Evolutionary conservation across 768 basidiomycete genomes (phyloP).

Genomic region (Kwoniella sp.): DNA sequence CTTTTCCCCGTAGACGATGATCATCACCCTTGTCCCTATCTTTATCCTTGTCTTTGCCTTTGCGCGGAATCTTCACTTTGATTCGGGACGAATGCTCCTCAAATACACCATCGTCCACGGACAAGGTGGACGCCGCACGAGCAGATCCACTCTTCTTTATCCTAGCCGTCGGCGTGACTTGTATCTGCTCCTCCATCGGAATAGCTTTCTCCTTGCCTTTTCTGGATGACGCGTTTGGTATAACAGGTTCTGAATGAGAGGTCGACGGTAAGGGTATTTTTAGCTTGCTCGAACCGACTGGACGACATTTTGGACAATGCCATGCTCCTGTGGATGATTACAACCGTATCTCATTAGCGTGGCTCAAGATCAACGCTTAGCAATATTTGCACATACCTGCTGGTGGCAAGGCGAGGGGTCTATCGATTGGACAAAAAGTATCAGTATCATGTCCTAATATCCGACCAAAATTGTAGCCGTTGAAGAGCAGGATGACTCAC

Average conservation of each 20-base stretch:
- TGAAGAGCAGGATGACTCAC: constrained; percentile 28
- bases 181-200: neutral
- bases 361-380: constrained; percentile 6
- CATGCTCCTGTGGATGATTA: constrained; percentile 38
- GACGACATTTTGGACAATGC: constrained; percentile 53
- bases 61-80: constrained; percentile 65
- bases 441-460: neutral
- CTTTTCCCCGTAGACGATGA: neutral
- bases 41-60: neutral
- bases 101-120: constrained; percentile 58
- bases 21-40: constrained; percentile 3
- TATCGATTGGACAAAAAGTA: constrained; percentile 62
- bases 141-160: constrained; percentile 5
- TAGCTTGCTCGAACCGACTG: neutral
- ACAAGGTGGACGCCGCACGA: constrained; percentile 26
- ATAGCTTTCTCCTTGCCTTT: constrained; percentile 39
- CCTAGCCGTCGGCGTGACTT: constrained; percentile 26
- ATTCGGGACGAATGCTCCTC: constrained; percentile 61
- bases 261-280: neutral
- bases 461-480: constrained; percentile 4
- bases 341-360: neutral
- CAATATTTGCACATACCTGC: constrained; percentile 62
- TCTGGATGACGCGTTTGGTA: constrained; percentile 18
- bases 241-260: constrained; percentile 4
- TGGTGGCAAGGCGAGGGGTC: constrained; percentile 71